Evolutionary conservation across 129 eudicot species (phyloP).

Genomic region (Flaveria robusta): DNA sequence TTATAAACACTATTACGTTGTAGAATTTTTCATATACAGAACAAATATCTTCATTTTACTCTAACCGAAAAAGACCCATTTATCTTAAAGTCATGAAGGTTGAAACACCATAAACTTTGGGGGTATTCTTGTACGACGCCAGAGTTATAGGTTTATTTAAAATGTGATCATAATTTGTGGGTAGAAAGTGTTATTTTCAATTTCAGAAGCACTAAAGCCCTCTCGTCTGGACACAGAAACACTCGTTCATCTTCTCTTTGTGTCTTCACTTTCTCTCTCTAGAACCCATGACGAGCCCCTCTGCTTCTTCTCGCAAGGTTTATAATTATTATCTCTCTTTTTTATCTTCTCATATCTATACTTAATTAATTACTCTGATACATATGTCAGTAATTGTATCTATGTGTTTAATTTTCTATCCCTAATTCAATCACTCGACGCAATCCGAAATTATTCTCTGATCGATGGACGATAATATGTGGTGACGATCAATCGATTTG

Average conservation of each 20-base stretch:
- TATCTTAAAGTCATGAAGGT: neutral
- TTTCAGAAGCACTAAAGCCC: slow-evolving; percentile 8
- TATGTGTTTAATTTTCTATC: slow-evolving; percentile 16
- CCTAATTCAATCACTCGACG: slow-evolving; percentile 27
- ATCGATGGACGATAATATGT: neutral
- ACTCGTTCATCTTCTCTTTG: neutral
- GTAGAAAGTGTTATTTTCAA: neutral
- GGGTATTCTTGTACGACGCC: neutral
- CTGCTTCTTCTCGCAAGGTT: slow-evolving; percentile 76
- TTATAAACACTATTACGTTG: no score
- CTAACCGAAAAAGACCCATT: no score
- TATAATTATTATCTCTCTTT: neutral
- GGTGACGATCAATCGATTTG: neutral
- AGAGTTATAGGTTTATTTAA: neutral
- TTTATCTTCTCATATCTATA: neutral
- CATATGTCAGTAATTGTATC: neutral
- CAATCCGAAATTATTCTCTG: neutral
- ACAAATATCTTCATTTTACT: no score
- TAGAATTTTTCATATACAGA: no score
- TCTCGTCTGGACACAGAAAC: slow-evolving; percentile 26
- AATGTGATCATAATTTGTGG: neutral
- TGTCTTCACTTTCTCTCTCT: slow-evolving; percentile 29
- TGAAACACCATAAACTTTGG: neutral
- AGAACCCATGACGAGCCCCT: slow-evolving; percentile 62
- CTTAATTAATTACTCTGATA: neutral